phyloP scores from a whole-genome alignment of 345 rosid genomes.

The Stellera chamaejasme region DNA sequence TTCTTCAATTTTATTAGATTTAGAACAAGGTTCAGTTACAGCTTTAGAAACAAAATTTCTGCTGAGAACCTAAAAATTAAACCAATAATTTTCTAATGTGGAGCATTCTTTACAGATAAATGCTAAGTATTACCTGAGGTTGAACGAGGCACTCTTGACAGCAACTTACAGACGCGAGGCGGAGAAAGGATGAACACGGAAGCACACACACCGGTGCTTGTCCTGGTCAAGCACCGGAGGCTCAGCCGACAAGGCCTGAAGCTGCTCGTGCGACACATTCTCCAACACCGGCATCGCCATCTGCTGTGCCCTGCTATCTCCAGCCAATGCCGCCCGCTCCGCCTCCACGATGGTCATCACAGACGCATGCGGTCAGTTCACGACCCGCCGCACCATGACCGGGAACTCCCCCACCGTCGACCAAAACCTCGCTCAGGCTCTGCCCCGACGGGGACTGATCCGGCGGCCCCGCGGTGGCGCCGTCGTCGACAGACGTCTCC shows the following conservation, averaged over 20 bases:
- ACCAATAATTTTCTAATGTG: too few relatives aligned
- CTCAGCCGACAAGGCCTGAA: conserved; percentile 74
- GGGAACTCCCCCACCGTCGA: conserved; percentile 63
- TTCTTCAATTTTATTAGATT: too few relatives aligned
- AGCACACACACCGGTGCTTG: too few relatives aligned
- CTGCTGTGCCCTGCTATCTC: conserved; percentile 35
- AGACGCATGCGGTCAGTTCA: conserved; percentile 71
- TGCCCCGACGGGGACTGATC: conserved; percentile 37
- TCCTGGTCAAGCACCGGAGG: conserved; percentile 37
- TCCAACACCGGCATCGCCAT: conserved; percentile 35
- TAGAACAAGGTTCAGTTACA: too few relatives aligned
- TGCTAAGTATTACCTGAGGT: too few relatives aligned
- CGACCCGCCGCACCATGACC: conserved; percentile 39
- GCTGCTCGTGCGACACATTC: conserved; percentile 61
- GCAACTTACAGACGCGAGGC: conserved; percentile 59
- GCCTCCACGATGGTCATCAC: conserved; percentile 48
- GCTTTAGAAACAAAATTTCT: too few relatives aligned
- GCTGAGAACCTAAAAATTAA: too few relatives aligned
- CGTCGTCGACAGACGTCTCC: conserved; percentile 23
- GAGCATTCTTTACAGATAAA: too few relatives aligned
- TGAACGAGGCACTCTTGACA: too few relatives aligned
- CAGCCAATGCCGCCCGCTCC: conserved; percentile 53
- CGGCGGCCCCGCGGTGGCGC: conserved; percentile 14
- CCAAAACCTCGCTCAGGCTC: conserved; percentile 43
- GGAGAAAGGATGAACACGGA: conserved; percentile 68